Conservation (phyloP, 768 basidiomycete species). For the Lactarius tabidus region DNA sequence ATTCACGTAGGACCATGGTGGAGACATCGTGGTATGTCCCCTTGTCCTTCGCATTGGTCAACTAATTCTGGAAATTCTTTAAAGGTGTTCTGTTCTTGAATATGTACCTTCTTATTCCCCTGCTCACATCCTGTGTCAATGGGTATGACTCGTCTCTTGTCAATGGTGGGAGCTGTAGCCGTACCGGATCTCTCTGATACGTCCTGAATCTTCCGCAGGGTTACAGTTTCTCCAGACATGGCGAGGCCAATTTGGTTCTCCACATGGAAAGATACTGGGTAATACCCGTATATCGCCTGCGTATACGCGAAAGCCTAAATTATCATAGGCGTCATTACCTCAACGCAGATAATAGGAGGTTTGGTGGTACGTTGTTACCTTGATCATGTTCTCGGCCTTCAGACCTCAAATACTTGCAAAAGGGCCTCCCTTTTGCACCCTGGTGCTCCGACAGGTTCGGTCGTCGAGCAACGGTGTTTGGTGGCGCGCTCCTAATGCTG, state of each 20-base stretch:
- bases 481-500: slow-evolving; percentile 61
- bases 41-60: neutral
- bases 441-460: slow-evolving; percentile 57
- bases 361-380: slow-evolving; percentile 37
- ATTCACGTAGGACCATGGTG: slow-evolving; percentile 60
- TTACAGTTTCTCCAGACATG: slow-evolving; percentile 65
- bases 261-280: slow-evolving; percentile 49
- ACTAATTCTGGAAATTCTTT: neutral
- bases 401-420: neutral
- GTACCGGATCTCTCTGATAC: neutral
- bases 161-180: slow-evolving; percentile 38
- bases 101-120: slow-evolving; percentile 53
- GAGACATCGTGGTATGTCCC: slow-evolving; percentile 49
- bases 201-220: slow-evolving; percentile 36
- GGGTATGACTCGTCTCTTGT: slow-evolving; percentile 67
- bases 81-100: slow-evolving; percentile 57
- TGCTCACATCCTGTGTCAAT: slow-evolving; percentile 63
- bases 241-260: slow-evolving; percentile 52
- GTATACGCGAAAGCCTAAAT: neutral
- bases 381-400: neutral
- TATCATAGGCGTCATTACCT: slow-evolving; percentile 55
- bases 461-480: slow-evolving; percentile 54
- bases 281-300: neutral
- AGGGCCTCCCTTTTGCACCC: slow-evolving; percentile 62
- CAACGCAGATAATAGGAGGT: slow-evolving; percentile 59